These are phyloP conservation scores for Raffaelea deltoideospora DNA, from an alignment of 2,329 filamentous ascomycete species.

Conservation along the genomic window DNA sequence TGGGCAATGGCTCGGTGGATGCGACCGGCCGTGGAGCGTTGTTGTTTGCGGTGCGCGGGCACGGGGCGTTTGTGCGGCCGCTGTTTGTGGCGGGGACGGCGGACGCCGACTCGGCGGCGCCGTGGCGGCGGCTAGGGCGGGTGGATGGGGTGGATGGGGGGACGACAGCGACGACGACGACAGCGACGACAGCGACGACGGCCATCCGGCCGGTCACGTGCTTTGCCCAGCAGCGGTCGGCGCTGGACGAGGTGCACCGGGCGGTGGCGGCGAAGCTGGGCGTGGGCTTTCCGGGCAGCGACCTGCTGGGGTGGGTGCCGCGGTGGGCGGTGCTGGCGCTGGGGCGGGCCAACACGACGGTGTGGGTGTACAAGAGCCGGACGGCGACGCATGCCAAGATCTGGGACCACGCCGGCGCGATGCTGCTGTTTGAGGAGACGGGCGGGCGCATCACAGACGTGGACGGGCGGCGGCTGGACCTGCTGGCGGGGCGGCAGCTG, in stretches of 20 bases:
- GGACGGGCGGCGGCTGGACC: slow-evolving; percentile 32
- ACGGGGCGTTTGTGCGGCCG: slow-evolving; percentile 31
- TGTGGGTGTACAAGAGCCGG: slow-evolving; percentile 38
- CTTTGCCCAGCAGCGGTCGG: slow-evolving; percentile 29
- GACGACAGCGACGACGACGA: too few relatives aligned
- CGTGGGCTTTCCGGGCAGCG: slow-evolving; percentile 28
- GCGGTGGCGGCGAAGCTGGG: slow-evolving; percentile 25
- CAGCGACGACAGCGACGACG: slow-evolving; percentile 8
- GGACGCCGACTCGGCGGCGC: not conserved
- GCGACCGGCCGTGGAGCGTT: slow-evolving; percentile 29
- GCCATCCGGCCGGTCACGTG: slow-evolving; percentile 30
- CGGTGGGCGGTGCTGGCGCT: slow-evolving; percentile 38
- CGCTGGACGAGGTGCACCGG: slow-evolving; percentile 30
- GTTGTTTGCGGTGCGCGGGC: slow-evolving; percentile 30
- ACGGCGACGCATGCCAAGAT: slow-evolving; percentile 36
- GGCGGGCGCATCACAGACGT: slow-evolving; percentile 41
- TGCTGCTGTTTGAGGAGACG: slow-evolving; percentile 41
- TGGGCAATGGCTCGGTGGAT: slow-evolving; percentile 30
- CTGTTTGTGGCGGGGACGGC: slow-evolving; percentile 12
- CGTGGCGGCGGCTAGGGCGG: slow-evolving; percentile 18
- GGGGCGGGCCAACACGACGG: slow-evolving; percentile 35
- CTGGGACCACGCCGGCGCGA: slow-evolving; percentile 46
- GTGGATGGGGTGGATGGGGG: slow-evolving; percentile 10
- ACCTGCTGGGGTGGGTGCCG: slow-evolving; percentile 41
- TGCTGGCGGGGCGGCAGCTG: slow-evolving; percentile 32